Percentiles rank a stretch among this genome's conserved stretches.
Conservation (phyloP, 169 alveolate genomes). For the Plasmodium sp. region DNA sequence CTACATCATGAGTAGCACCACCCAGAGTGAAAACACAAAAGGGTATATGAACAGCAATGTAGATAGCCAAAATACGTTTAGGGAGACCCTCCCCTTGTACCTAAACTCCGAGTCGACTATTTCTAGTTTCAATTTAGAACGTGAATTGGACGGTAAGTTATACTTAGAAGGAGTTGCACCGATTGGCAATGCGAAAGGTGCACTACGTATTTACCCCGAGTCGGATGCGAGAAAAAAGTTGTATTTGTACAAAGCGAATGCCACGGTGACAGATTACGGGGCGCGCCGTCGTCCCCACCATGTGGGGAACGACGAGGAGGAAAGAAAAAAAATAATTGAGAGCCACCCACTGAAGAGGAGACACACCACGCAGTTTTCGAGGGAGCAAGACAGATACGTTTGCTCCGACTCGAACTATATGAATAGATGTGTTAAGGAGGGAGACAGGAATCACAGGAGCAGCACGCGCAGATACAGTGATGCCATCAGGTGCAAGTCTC, state of each 20-base stretch:
- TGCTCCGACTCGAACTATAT: conserved; percentile 5
- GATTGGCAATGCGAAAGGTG: not conserved
- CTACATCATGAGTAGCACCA: conserved; percentile 44
- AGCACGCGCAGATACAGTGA: conserved; percentile 53
- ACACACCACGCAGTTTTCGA: conserved; percentile 40
- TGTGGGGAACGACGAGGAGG: not conserved
- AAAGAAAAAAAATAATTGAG: not conserved
- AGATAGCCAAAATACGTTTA: conserved; percentile 25
- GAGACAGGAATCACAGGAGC: not conserved
- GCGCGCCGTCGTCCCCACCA: not conserved
- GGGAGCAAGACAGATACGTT: conserved; percentile 23
- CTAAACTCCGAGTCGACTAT: conserved; percentile 47
- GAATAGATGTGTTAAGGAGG: not conserved
- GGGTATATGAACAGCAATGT: conserved; percentile 7
- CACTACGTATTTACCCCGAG: not conserved
- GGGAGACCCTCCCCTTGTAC: conserved; percentile 39
- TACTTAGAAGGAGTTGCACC: not conserved
- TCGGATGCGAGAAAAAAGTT: not conserved
- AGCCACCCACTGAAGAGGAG: conserved; percentile 38
- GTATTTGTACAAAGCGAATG: not conserved
- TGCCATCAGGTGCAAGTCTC: not conserved
- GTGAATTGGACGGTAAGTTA: conserved; percentile 12
- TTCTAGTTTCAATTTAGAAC: conserved; percentile 61
- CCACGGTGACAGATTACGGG: not conserved
- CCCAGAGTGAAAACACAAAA: conserved; percentile 31